Base-by-base conservation (phyloP, 129 eudicot species). In the Heracleum sosnowskyi region DNA sequence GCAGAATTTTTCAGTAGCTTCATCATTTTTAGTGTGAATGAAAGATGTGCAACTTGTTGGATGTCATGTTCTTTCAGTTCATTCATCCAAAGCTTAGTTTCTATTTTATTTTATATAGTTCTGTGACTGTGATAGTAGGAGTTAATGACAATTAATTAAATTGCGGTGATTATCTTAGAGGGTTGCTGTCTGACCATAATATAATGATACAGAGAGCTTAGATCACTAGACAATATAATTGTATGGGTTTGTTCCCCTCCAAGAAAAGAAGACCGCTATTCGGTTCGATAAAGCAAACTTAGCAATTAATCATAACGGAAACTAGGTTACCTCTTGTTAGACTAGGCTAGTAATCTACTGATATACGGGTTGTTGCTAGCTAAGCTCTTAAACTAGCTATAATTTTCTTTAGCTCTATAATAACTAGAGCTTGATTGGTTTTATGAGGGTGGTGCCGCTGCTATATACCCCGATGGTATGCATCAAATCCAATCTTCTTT, bases 401-500 rank as follows among this genome's bases (percentile, higher is more conserved):
- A 51, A 20, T 20, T 6, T 20, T 20, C 60, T 51, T 51, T 18
- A 51, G 26, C 7, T 5, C 2, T 7, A 51, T 20, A 24, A 51
- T 4, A 22, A 18, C 5, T 17, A 18, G 57, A 96, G 84, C 86
- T 96, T 78, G 93, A 96, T 76, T 96, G 99, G 99, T 96, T 96
- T 85, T 96, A 96, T 76, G 97, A 96, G 86, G 99, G 99, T 39
- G 17, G 57, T 49, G 24, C 62, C 81, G 91, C 99, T 73, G 90
- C 99, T 28, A 92, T 96, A 83, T 92, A 76, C 82, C 97, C 99
- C 82, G 99, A 96, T 83, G 97, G 99, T 96, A 76, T 83, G 84
- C 81, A 69, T 81, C 79, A 73, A 77, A 74, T 75, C 22, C 51
- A n/a, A 5, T 63, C 15, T 26, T 63, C 53, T 13, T 1, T 46